Percentiles rank a stretch among this genome's conserved stretches.
phyloP scores from a whole-genome alignment of 352 stramenopile species.

The Globisporangium spiculum region DNA sequence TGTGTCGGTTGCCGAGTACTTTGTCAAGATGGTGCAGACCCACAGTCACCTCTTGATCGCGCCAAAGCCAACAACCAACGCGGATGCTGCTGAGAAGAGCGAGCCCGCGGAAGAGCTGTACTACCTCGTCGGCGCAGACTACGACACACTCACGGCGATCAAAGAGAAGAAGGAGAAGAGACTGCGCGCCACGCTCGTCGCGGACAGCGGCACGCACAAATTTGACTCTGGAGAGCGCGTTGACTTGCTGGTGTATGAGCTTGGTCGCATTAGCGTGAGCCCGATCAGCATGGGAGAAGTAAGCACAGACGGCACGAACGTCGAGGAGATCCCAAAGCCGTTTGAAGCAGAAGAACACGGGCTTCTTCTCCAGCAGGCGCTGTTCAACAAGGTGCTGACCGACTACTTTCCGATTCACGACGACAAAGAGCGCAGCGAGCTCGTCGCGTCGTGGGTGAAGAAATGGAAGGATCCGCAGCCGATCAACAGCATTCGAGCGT shows the following conservation, averaged over 20 bases:
- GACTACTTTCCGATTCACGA: slow-evolving; percentile 81
- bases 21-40: slow-evolving; percentile 57
- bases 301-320: slow-evolving; percentile 4
- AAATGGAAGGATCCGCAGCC: slow-evolving; percentile 55
- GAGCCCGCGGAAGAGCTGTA: slow-evolving; percentile 25
- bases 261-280: slow-evolving; percentile 52
- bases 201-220: slow-evolving; percentile 38
- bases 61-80: slow-evolving; percentile 37
- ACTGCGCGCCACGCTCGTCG: slow-evolving; percentile 37
- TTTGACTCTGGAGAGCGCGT: slow-evolving; percentile 74
- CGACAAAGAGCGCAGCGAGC: slow-evolving; percentile 53
- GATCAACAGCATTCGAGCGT: slow-evolving; percentile 58
- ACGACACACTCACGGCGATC: slow-evolving; percentile 52
- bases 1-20: slow-evolving; percentile 51
- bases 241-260: slow-evolving; percentile 72
- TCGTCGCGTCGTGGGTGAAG: slow-evolving; percentile 80
- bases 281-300: slow-evolving; percentile 12
- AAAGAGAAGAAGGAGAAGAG: slow-evolving; percentile 55
- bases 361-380: slow-evolving; percentile 60
- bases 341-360: slow-evolving; percentile 72
- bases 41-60: slow-evolving; percentile 58
- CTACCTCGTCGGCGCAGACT: slow-evolving; percentile 56
- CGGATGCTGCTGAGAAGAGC: slow-evolving; percentile 26
- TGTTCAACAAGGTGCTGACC: slow-evolving; percentile 59
- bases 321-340: slow-evolving; percentile 35